phyloP scores from a whole-genome alignment of 352 stramenopile genomes.

The Phytophthora ohioensis region DNA sequence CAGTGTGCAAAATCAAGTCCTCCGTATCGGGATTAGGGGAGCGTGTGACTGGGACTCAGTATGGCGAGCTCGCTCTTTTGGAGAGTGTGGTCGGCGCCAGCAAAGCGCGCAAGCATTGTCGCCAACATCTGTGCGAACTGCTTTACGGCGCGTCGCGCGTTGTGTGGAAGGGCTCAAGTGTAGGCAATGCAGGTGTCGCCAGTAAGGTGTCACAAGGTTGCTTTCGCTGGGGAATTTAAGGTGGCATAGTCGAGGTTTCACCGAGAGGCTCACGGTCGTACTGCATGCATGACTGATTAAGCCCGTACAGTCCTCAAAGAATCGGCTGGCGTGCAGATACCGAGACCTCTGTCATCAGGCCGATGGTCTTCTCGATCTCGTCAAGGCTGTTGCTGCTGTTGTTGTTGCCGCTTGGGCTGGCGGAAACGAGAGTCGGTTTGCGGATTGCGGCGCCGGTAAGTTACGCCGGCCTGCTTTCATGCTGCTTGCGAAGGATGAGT shows the following conservation, averaged over 20 bases:
- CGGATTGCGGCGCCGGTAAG: constrained; percentile 21
- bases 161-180: constrained; percentile 30
- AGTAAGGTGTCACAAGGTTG: constrained; percentile 3
- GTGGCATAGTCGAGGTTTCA: too few relatives aligned
- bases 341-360: constrained; percentile 18
- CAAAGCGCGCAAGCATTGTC: constrained; percentile 15
- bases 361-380: constrained; percentile 6
- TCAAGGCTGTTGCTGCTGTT: background rate
- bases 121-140: constrained; percentile 29
- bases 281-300: background rate
- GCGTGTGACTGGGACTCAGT: constrained; percentile 17
- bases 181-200: background rate
- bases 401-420: background rate
- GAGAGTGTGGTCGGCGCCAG: background rate
- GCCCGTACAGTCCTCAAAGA: background rate
- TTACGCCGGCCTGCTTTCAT: background rate
- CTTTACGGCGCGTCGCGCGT: constrained; percentile 26
- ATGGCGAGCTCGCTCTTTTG: constrained; percentile 31
- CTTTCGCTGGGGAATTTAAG: background rate
- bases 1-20: constrained; percentile 24
- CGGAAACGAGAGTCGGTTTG: constrained; percentile 31
- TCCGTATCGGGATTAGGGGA: constrained; percentile 27
- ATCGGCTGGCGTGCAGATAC: background rate
- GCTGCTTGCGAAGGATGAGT: constrained; percentile 25
- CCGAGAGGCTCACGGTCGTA: too few relatives aligned